Evolutionary conservation across 2,329 filamentous ascomycete species (phyloP), one percentile per base, ranked within the genome.

Genomic region (Calonectria montana): DNA sequence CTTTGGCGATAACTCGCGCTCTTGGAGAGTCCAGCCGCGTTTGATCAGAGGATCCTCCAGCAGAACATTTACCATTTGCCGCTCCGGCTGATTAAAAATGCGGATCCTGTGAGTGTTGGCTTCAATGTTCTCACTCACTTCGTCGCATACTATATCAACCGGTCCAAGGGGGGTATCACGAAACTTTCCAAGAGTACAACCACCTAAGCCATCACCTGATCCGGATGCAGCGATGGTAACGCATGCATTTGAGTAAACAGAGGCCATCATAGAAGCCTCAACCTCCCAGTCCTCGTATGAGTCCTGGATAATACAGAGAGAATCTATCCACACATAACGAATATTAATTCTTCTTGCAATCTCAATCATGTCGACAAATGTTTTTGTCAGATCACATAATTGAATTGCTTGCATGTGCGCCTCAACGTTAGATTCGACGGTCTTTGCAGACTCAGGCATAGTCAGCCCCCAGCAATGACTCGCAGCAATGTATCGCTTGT

Each of bases 401-500:
- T 37, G n/a, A 16, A 67, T 67, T 12, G 55, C 63, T 4, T 21
- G 29, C 48, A 45, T 35, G 27, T 63, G 66, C 23, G 23, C n/a
- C 4, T 64, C 47, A 1, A 71, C 15, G 13, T 47, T 67, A 7
- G 18, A 29, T 13, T 7, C 27, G 4, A 59, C 29, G 6, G 66
- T 68, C 39, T 37, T 68, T 21, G 55, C 66, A 21, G 66, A 41
- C 6, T 41, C 35, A 9, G 66, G 66, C 66, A 68, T 68, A 3
- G 57, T 63, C 35, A 53, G 25, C 8, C 69, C 69, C 64, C 69
- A 71, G n/a, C 69, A 71, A 57, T 71, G 69, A 8, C 69, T 71
- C 10, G 65, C 37, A 5, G 69, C 69, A 16, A 67, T 21, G 21
- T 71, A 71, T 13, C 29, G 43, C n/a, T 47, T 47, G 45, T 68